These are phyloP conservation scores for Cryptococcus hybrid DNA, from an alignment of 1,284 basidiomycete species.

Conservation along the genomic window DNA sequence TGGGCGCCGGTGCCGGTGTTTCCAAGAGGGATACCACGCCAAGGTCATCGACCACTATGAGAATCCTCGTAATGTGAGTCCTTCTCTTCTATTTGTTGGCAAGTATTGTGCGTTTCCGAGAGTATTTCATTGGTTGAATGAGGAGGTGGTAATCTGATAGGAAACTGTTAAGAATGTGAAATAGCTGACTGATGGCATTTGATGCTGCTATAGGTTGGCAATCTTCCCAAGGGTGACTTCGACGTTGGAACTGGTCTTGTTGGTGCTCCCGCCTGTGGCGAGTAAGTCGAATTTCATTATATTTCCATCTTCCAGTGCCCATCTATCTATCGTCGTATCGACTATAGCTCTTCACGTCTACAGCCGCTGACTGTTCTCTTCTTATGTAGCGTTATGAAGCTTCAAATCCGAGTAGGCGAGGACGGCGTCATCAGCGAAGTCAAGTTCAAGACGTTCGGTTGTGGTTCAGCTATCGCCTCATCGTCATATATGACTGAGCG, in stretches of 20 bases:
- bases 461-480: conserved; percentile 89
- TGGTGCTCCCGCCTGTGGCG: conserved; percentile 72
- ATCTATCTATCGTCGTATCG: conserved; percentile 33
- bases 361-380: neutral
- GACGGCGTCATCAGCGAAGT: conserved; percentile 90
- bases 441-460: conserved; percentile 97
- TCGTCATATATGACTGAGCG: conserved; percentile 98
- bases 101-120: neutral
- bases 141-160: no score
- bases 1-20: neutral
- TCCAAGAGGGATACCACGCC: conserved; percentile 69
- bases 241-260: conserved; percentile 98
- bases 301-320: neutral
- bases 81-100: neutral
- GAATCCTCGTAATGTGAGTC: conserved; percentile 84
- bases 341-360: neutral
- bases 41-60: conserved; percentile 97
- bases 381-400: conserved; percentile 90
- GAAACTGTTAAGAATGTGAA: neutral
- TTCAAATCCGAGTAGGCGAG: conserved; percentile 97
- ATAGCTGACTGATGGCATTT: neutral
- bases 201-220: conserved; percentile 60
- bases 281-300: conserved; percentile 29
- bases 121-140: no score
- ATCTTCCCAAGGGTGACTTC: conserved; percentile 82